These are phyloP conservation scores for Lachnellula willkommii DNA, from an alignment of 2,329 filamentous ascomycete species.

Conservation along the genomic window DNA sequence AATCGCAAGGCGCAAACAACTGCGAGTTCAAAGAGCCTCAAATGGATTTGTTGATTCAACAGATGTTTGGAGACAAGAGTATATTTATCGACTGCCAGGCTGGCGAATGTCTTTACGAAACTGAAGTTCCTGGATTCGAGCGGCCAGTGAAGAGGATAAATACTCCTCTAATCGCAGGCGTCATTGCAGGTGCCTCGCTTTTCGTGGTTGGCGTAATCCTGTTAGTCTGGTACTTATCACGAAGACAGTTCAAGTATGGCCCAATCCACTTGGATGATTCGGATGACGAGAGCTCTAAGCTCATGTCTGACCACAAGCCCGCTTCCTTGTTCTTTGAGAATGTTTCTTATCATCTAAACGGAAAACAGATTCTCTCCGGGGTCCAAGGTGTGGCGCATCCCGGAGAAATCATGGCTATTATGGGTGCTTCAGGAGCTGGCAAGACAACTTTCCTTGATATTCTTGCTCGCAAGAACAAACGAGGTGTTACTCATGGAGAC, in stretches of 20 bases:
- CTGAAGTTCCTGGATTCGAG: constrained; percentile 86
- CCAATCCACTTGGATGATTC: constrained; percentile 82
- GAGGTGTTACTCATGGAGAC: constrained; percentile 69
- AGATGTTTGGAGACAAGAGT: constrained; percentile 84
- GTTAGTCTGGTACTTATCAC: constrained; percentile 79
- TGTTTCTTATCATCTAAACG: constrained; percentile 80
- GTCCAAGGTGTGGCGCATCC: constrained; percentile 86
- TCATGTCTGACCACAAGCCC: constrained; percentile 88
- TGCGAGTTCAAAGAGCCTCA: constrained; percentile 86
- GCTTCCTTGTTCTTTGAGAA: constrained; percentile 84
- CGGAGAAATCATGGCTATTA: constrained; percentile 94
- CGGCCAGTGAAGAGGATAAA: constrained; percentile 92
- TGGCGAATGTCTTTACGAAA: constrained; percentile 90
- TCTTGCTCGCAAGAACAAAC: constrained; percentile 92
- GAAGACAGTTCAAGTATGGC: constrained; percentile 64
- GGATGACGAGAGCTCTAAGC: constrained; percentile 77
- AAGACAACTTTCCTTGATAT: constrained; percentile 98
- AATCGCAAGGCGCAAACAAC: constrained; percentile 55
- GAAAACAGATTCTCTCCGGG: constrained; percentile 74
- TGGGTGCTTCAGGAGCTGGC: constrained; percentile 95
- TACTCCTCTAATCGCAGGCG: constrained; percentile 87
- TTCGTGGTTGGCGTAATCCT: constrained; percentile 87
- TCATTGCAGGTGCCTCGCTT: constrained; percentile 79
- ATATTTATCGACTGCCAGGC: constrained; percentile 78
- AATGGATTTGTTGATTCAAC: constrained; percentile 85